Evolutionary conservation across 2,329 filamentous ascomycete genomes (phyloP), one percentile per base, ranked within the genome.

Genomic region (Aspergillus candidus): DNA sequence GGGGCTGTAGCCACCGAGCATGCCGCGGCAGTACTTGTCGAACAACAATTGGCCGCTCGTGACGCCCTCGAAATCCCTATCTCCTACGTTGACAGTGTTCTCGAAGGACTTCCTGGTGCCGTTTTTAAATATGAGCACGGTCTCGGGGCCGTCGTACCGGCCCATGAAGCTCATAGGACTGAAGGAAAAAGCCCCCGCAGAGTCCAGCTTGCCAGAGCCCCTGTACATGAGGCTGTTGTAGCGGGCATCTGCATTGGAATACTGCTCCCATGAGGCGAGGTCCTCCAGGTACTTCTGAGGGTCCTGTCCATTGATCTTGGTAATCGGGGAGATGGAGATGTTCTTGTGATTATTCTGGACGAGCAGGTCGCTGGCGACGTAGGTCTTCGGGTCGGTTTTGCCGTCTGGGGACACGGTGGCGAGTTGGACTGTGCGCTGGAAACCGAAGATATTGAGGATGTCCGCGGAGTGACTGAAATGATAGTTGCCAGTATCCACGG

Each of bases 41-140:
- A 70, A 73, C 48, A 73, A 70, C 1, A 62, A 50, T 10, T 58
- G 47, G 1, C 71, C 72, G 46, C 62, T 65, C 15, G 46, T 61
- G 54, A 31, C 71, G 59, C 36, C 60, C 58, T 36, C 54, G 55
- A 47, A 72, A 10, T 22, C 14, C 3, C 38, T 40, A 35, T 8
- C 22, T n/a, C 8, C 3, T 10, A 27, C 6, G 22, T 8, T 3
- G 22, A 10, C 22, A 10, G 22, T 27, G 22, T 48, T 48, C 2
- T 14, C 32, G 10, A 15, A 15, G 2, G 13, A 12, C 13, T 15
- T 39, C 35, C 31, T 35, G 17, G 46, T 64, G 11, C 62, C 64
- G 39, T 65, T 65, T 13, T 53, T 53, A 40, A 64, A 63, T 2
- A 52, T 59, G 14, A 67, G 35, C 7, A 49, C 59, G 7, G 62